Conservation (phyloP, 352 stramenopile genomes). For the Elongisporangium undulatum region DNA sequence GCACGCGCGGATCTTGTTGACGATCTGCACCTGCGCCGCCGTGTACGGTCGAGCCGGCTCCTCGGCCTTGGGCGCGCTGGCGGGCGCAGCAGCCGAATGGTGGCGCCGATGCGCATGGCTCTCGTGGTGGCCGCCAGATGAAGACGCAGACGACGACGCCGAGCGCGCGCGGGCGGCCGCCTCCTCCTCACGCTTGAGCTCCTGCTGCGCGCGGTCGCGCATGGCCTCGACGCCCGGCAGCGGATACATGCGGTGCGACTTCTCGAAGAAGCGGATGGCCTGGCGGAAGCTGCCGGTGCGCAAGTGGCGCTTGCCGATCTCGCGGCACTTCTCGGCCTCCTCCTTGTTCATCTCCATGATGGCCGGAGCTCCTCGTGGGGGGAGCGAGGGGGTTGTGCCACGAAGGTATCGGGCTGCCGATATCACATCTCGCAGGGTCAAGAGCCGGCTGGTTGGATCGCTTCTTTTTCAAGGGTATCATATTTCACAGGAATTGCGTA, state of each 20-base stretch:
- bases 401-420: neutral
- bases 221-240: constrained; percentile 81
- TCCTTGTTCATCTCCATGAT: constrained; percentile 91
- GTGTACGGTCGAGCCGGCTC: constrained; percentile 63
- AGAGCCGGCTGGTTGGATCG: neutral
- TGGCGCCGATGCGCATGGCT: constrained; percentile 16
- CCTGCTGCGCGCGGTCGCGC: constrained; percentile 59
- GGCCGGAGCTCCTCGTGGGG: constrained; percentile 1
- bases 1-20: constrained; percentile 85
- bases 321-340: constrained; percentile 90
- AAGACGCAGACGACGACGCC: constrained; percentile 17
- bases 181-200: constrained; percentile 43
- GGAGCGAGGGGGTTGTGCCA: neutral
- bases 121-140: constrained; percentile 14
- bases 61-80: constrained; percentile 25
- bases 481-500: neutral
- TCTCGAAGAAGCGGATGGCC: constrained; percentile 92
- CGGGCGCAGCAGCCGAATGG: constrained; percentile 26
- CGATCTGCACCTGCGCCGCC: constrained; percentile 75
- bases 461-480: too few relatives aligned
- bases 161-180: constrained; percentile 15
- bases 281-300: constrained; percentile 82
- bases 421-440: neutral
- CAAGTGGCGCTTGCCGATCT: constrained; percentile 87
- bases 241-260: constrained; percentile 87